Evolutionary conservation across 768 basidiomycete genomes (phyloP), one percentile per base, ranked within the genome.

Genomic region (Leccinum longicurvipes): DNA sequence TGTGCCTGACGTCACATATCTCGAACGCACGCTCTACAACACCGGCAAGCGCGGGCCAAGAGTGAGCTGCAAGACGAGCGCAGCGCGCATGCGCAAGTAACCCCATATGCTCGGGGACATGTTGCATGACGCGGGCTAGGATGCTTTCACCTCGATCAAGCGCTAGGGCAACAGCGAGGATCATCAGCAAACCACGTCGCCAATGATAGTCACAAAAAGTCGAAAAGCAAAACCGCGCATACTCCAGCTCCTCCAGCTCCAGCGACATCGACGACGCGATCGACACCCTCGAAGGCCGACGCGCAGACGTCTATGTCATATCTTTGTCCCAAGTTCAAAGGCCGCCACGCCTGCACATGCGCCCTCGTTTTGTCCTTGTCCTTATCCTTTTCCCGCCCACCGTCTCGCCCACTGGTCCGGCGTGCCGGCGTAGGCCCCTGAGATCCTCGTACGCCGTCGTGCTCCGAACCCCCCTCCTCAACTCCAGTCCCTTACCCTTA

Each of bases 91-190:
- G 2, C 73, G 75, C 1, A 79, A 79, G 32, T 76, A 84, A 9
- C 75, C 77, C 1, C 79, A 91, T 17, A 83, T 84, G 21, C 78
- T 92, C 2, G 77, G 81, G 14, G 79, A 77, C 59, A 70, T 89
- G 34, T 68, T 92, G 17, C 78, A 75, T 53, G 85, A 91, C 63
- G 74, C 90, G n/a, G 90, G 90, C 15, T 92, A 93, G 67, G 86
- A 89, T 58, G 86, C 91, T 4, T 82, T 88, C 63, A 75, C n/a
- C n/a, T n/a, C n/a, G n/a, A n/a, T n/a, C n/a, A n/a, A n/a, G n/a
- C n/a, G n/a, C n/a, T n/a, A n/a, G n/a, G n/a, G n/a, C n/a, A n/a
- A n/a, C n/a, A n/a, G n/a, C n/a, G n/a, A n/a, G n/a, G n/a, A n/a
- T n/a, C n/a, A n/a, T n/a, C n/a, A n/a, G n/a, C n/a, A n/a, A n/a